These are phyloP conservation scores for Allium sativum DNA, from an alignment of 106 monocot genomes.

Conservation along the genomic window DNA sequence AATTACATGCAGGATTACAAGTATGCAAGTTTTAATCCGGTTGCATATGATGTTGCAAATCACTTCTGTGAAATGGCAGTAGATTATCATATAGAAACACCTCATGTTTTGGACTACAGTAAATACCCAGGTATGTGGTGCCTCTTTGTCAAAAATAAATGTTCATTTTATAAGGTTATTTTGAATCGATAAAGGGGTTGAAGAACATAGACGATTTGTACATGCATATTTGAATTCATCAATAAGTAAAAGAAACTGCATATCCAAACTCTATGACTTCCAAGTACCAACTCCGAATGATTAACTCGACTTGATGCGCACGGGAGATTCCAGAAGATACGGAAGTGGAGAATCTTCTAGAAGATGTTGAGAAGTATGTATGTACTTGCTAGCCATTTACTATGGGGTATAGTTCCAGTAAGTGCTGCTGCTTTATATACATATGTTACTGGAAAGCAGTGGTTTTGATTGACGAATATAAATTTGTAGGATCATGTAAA, in stretches of 20 bases:
- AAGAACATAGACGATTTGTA: constrained; percentile 69
- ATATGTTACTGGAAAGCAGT: not conserved
- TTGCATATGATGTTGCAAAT: too few relatives aligned
- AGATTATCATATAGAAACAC: too few relatives aligned
- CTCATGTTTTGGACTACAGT: too few relatives aligned
- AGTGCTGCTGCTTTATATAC: constrained; percentile 1
- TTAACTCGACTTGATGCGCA: constrained; percentile 3
- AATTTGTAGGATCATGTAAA: constrained; percentile 48
- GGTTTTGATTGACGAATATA: not conserved
- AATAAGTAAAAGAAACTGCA: constrained; percentile 11
- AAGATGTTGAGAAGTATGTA: constrained; percentile 57
- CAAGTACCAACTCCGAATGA: not conserved
- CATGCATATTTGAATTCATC: constrained; percentile 48
- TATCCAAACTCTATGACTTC: too few relatives aligned
- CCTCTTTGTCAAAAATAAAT: too few relatives aligned
- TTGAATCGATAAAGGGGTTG: constrained; percentile 30
- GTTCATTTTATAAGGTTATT: constrained; percentile 8
- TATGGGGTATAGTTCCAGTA: constrained; percentile 92
- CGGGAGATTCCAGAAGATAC: constrained; percentile 22
- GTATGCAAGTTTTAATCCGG: too few relatives aligned
- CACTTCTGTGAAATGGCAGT: too few relatives aligned
- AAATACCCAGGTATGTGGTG: too few relatives aligned
- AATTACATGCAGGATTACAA: too few relatives aligned
- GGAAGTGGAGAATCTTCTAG: constrained; percentile 49
- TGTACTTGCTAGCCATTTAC: constrained; percentile 56